Conservation (phyloP, 2,329 filamentous ascomycete species). For the Dryadomyces sulphureus region DNA sequence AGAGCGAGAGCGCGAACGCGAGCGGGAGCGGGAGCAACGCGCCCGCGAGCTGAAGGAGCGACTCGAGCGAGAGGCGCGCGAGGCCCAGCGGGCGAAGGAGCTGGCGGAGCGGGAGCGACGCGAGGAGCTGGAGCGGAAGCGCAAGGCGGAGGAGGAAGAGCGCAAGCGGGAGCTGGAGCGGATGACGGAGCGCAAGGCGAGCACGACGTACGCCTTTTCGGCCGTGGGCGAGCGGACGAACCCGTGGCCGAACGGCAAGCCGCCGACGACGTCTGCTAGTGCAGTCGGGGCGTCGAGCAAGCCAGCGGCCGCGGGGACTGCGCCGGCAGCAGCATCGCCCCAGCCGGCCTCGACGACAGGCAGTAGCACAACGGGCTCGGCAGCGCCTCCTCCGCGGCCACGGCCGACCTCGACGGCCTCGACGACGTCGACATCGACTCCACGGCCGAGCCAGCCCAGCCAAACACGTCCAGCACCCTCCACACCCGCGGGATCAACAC, state of each 20-base stretch:
- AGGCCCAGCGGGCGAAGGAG: constrained; percentile 8
- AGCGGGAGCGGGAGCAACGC: constrained; percentile 17
- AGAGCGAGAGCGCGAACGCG: background rate
- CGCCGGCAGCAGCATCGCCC: constrained; percentile 18
- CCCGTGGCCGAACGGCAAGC: constrained; percentile 52
- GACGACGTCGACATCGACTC: background rate
- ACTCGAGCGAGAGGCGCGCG: constrained; percentile 18
- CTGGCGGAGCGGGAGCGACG: constrained; percentile 16
- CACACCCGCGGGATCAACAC: background rate
- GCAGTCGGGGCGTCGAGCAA: no score
- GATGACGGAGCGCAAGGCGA: constrained; percentile 22
- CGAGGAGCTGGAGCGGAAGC: constrained; percentile 18
- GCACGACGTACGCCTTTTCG: constrained; percentile 46
- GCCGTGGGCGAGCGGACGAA: constrained; percentile 54
- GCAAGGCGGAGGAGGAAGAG: constrained; percentile 16
- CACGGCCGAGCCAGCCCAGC: no score
- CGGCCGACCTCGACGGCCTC: background rate
- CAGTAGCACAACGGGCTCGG: background rate
- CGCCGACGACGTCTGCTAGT: constrained; percentile 14
- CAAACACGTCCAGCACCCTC: constrained; percentile 15
- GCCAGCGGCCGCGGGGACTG: constrained; percentile 14
- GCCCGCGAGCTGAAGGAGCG: constrained; percentile 25
- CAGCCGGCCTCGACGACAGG: constrained; percentile 7
- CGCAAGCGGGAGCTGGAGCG: constrained; percentile 11
- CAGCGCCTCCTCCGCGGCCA: background rate